Percentiles rank a stretch among this genome's conserved stretches.
Evolutionary conservation across 768 basidiomycete genomes (phyloP).

Genomic region (Pholiota molesta): DNA sequence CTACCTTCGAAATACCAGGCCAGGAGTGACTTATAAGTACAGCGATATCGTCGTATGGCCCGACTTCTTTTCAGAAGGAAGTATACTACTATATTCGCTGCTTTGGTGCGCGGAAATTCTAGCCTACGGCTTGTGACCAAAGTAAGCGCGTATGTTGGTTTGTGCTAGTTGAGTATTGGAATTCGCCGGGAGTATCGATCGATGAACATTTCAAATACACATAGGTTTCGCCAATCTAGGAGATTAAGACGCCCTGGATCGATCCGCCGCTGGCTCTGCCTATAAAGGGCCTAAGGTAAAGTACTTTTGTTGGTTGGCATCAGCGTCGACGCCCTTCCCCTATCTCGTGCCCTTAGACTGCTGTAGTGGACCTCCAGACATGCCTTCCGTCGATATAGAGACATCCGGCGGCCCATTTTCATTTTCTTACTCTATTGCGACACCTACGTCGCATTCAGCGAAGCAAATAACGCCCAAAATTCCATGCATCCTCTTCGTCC

Average conservation of each 20-base stretch:
- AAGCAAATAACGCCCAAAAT: slow-evolving; percentile 34
- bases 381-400: slow-evolving; percentile 34
- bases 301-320: neutral
- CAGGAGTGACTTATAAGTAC: too few species aligned
- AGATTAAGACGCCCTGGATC: neutral
- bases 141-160: neutral
- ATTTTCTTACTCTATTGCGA: slow-evolving; percentile 39
- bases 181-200: neutral
- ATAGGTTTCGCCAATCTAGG: neutral
- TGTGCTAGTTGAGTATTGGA: neutral
- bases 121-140: too few species aligned
- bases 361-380: slow-evolving; percentile 11
- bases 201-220: neutral
- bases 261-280: neutral
- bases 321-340: neutral
- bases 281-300: neutral
- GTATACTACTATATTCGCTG: too few species aligned
- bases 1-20: neutral
- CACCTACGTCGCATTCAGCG: slow-evolving; percentile 33
- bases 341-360: neutral
- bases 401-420: slow-evolving; percentile 32
- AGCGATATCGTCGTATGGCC: too few species aligned
- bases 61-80: too few species aligned
- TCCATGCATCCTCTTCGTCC: slow-evolving; percentile 41
- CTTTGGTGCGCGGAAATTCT: too few species aligned